Evolutionary conservation across 1,284 basidiomycete genomes (phyloP), one percentile per base, ranked within the genome.

Genomic region (Clitocybe nebularis): DNA sequence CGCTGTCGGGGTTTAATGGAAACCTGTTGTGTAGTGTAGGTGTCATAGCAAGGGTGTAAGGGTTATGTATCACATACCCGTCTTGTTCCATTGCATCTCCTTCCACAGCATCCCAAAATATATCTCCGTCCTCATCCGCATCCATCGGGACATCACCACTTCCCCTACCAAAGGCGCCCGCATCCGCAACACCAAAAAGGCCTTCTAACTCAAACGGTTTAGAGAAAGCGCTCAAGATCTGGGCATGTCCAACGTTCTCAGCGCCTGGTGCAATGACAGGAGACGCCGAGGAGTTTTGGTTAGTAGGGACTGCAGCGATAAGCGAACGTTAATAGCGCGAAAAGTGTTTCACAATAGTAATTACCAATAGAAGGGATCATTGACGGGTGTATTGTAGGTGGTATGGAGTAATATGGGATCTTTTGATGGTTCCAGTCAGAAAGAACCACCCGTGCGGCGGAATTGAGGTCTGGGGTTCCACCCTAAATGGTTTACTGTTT

Each of bases 371-470:
- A 79, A 16, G 79, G 87, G 46, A 85, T 69, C 19, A 77, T 74
- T 1, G 89, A 90, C 0, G 85, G 81, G 57, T 93, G 91, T 2
- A 89, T 60, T 2, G 69, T 58, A 0, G 95, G 94, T 2, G 93
- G 90, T 1, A 71, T 62, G 1, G 91, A 90, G 65, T 77, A 89
- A 66, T 92, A 98, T 0, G 88, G 85, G 19, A 98, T 97, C 59
- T 93, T 93, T 56, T 97, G 93, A 50, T 90, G 81, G 59, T 98
- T 98, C 94, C 95, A 98, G 61, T 99, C 95, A 36, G 77, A 80
- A 3, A 99, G 66, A n/a, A 98, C 77, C 10, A 85, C 82, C 21
- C 90, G 81, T 0, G 93, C 93, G 0, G 91, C 79, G 0, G 84
- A 76, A 35, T 88, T 80, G 13, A 95, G 63, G 63, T 98, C 93